phyloP scores from a whole-genome alignment of 1,284 basidiomycete genomes.

The Blastosporella zonata region DNA sequence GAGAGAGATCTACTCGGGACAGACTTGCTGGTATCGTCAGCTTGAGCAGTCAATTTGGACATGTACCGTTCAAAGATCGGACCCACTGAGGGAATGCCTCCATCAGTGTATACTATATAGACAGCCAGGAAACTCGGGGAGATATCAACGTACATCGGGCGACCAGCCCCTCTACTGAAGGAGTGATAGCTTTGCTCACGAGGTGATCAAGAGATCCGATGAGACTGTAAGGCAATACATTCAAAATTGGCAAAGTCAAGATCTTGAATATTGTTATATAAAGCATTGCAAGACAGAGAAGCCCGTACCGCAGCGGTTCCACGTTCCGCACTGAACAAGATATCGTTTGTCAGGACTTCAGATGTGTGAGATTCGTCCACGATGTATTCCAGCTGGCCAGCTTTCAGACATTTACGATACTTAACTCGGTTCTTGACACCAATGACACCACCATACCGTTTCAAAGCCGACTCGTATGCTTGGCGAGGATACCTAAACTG shows the following conservation, averaged over 20 bases:
- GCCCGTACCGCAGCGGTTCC: constrained; percentile 7
- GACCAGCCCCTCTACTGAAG: constrained; percentile 2
- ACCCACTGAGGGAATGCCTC: background rate
- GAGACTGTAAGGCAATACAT: constrained; percentile 4
- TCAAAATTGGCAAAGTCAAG: constrained; percentile 9
- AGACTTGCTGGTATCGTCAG: background rate
- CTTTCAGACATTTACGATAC: background rate
- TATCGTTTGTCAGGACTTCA: constrained; percentile 8
- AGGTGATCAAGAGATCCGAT: constrained; percentile 9
- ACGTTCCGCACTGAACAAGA: constrained; percentile 10
- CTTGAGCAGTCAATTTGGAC: constrained; percentile 7
- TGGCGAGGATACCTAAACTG: constrained; percentile 6
- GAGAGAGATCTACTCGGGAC: constrained; percentile 6
- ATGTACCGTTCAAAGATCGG: constrained; percentile 9
- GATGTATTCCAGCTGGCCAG: constrained; percentile 10
- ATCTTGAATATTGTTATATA: constrained; percentile 1
- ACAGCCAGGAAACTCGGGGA: too few relatives aligned
- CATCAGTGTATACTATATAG: background rate
- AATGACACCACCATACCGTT: constrained; percentile 8
- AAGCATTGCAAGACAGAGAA: background rate
- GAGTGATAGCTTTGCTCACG: constrained; percentile 9
- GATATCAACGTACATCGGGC: background rate
- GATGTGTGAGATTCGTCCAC: constrained; percentile 5
- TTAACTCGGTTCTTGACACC: constrained; percentile 11
- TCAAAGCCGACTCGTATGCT: constrained; percentile 9